Percentiles rank a stretch among this genome's conserved stretches.
phyloP scores from a whole-genome alignment of 306 rosid species.

The Calophaca sinica region DNA sequence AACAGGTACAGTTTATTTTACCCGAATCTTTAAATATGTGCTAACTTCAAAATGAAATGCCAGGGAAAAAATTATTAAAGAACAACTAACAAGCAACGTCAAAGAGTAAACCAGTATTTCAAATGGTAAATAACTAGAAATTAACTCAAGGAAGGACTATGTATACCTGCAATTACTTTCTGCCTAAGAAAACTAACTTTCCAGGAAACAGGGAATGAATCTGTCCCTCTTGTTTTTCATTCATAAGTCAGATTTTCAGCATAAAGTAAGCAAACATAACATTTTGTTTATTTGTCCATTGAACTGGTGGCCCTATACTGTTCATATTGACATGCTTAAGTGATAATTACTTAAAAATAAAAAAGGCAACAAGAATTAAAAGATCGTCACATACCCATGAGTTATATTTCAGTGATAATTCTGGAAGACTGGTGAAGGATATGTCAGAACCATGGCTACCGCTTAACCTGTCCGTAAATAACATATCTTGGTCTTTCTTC shows the following conservation, averaged over 20 bases:
- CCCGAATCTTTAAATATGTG: not conserved
- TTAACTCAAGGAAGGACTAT: not conserved
- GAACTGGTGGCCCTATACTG: conserved; percentile 21
- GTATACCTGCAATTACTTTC: not conserved
- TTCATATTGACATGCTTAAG: conserved; percentile 8
- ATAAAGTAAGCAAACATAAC: not conserved
- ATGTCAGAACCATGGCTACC: conserved; percentile 54
- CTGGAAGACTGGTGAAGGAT: conserved; percentile 56
- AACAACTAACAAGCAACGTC: not conserved
- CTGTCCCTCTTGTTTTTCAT: not conserved
- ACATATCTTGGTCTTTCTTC: conserved; percentile 53
- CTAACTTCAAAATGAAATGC: conserved; percentile 5
- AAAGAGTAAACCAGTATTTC: not conserved
- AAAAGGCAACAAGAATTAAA: conserved; percentile 4
- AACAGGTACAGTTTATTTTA: not conserved
- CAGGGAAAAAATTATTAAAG: not conserved
- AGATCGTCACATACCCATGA: conserved; percentile 64
- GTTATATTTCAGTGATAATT: conserved; percentile 58
- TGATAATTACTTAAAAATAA: not conserved
- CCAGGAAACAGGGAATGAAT: conserved; percentile 1
- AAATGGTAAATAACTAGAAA: not conserved
- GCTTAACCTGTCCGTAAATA: conserved; percentile 44
- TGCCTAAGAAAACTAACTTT: not conserved
- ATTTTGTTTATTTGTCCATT: not conserved
- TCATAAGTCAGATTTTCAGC: not conserved